Evolutionary conservation across 2,329 filamentous ascomycete species (phyloP).

Genomic region (Alternaria postmessia): DNA sequence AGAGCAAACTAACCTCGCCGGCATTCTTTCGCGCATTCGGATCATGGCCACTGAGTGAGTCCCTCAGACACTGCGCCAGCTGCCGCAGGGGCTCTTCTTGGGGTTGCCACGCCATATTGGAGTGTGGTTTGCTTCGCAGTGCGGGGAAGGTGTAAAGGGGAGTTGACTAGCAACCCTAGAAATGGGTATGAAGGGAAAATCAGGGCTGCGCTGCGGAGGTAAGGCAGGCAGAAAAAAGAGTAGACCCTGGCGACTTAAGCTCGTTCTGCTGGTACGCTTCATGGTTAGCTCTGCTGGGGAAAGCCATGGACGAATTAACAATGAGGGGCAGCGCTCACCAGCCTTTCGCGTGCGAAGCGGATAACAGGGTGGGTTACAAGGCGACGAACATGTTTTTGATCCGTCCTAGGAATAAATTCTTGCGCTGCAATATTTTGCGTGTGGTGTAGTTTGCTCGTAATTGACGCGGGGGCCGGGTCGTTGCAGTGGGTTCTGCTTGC

Average conservation of each 20-base stretch:
- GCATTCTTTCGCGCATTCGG: constrained; percentile 85
- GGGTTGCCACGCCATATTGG: constrained; percentile 88
- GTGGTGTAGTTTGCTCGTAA: constrained; percentile 43
- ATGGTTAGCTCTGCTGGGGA: constrained; percentile 45
- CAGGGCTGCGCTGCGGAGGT: constrained; percentile 17
- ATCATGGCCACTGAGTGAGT: constrained; percentile 88
- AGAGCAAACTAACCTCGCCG: constrained; percentile 72
- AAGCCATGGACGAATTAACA: constrained; percentile 31
- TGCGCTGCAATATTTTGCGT: constrained; percentile 28
- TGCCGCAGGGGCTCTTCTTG: constrained; percentile 86
- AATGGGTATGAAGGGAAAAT: constrained; percentile 9
- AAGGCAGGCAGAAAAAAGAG: constrained; percentile 18
- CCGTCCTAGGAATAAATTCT: constrained; percentile 16
- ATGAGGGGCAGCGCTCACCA: constrained; percentile 38
- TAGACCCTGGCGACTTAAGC: constrained; percentile 36
- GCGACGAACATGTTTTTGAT: constrained; percentile 33
- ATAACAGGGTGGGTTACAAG: constrained; percentile 42
- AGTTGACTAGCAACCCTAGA: constrained; percentile 12
- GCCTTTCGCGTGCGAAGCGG: constrained; percentile 31
- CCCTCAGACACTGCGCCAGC: constrained; percentile 86
- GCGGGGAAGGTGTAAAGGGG: constrained; percentile 19
- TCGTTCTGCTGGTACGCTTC: constrained; percentile 39
- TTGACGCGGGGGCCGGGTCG: constrained; percentile 42
- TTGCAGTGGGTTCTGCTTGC: constrained; percentile 30
- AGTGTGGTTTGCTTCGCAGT: constrained; percentile 23